phyloP scores from a whole-genome alignment of 805 yeast genomes.

The Saccharomycopsis olivae region DNA sequence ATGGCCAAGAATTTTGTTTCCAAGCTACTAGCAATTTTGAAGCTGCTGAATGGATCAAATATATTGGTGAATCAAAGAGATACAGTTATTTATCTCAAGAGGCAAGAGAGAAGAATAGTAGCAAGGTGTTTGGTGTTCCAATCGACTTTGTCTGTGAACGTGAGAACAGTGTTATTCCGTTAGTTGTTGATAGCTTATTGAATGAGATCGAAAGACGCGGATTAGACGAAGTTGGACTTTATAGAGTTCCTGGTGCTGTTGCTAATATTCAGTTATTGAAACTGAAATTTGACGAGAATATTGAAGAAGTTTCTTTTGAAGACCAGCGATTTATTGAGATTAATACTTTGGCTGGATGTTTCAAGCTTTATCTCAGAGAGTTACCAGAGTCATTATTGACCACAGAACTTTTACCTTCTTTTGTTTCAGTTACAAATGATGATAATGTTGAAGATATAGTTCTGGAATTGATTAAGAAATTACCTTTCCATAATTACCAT shows the following conservation, averaged over 20 bases:
- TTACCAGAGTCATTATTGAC: conserved; percentile 78
- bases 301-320: conserved; percentile 32
- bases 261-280: conserved; percentile 46
- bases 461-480: conserved; percentile 25
- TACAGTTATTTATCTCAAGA: conserved; percentile 33
- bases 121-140: conserved; percentile 80
- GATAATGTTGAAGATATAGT: conserved; percentile 21
- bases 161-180: conserved; percentile 54
- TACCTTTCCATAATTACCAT: conserved; percentile 61
- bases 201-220: conserved; percentile 80
- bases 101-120: conserved; percentile 29
- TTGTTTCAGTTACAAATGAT: conserved; percentile 32
- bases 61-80: conserved; percentile 30
- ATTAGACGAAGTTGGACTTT: conserved; percentile 81
- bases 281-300: conserved; percentile 42
- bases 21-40: conserved; percentile 58
- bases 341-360: conserved; percentile 81
- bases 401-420: conserved; percentile 49
- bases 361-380: conserved; percentile 75
- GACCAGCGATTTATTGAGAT: conserved; percentile 63
- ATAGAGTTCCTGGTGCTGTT: conserved; percentile 61
- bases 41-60: conserved; percentile 63
- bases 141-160: conserved; percentile 63
- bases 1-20: conserved; percentile 47
- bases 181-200: conserved; percentile 52